These are phyloP conservation scores for Erythrophleum fordii DNA, from an alignment of 306 rosid species.

Conservation along the genomic window DNA sequence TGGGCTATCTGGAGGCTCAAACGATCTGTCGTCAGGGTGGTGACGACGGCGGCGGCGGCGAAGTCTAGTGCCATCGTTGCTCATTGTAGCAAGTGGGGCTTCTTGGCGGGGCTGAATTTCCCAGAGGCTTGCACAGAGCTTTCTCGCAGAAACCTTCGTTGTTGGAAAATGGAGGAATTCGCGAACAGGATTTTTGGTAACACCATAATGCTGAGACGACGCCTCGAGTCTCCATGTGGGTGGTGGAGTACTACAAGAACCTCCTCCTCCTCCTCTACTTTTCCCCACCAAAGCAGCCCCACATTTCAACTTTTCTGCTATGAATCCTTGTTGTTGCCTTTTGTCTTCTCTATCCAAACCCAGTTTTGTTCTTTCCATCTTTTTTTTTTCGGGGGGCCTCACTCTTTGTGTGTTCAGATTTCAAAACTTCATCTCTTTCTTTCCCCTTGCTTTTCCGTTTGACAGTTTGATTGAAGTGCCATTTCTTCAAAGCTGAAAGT, in stretches of 20 bases:
- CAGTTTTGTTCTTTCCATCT: conserved; percentile 33
- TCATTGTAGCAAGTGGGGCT: conserved; percentile 47
- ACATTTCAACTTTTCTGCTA: conserved; percentile 54
- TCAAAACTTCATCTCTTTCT: conserved; percentile 36
- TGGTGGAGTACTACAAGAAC: conserved; percentile 62
- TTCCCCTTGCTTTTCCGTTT: too few species aligned
- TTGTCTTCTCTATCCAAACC: conserved; percentile 39
- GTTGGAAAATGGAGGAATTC: conserved; percentile 59
- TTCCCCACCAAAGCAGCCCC: conserved; percentile 44
- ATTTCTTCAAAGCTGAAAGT: conserved; percentile 11
- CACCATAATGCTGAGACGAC: conserved; percentile 28
- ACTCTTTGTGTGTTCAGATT: conserved; percentile 37
- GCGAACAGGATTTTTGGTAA: conserved; percentile 21
- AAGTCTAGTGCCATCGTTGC: conserved; percentile 22
- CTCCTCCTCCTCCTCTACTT: conserved; percentile 47
- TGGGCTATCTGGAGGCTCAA: conserved; percentile 37
- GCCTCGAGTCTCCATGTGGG: conserved; percentile 77
- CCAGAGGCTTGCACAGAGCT: conserved; percentile 79
- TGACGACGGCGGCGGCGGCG: conserved; percentile 35
- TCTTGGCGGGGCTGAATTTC: conserved; percentile 55
- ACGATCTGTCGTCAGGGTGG: conserved; percentile 34
- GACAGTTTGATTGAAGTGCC: conserved; percentile 4
- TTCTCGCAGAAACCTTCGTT: conserved; percentile 63
- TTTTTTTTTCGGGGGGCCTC: conserved; percentile 33
- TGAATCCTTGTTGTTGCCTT: conserved; percentile 36